Conservation (phyloP, 176 grass and related monocot species). For the Phyllostachys edulis region DNA sequence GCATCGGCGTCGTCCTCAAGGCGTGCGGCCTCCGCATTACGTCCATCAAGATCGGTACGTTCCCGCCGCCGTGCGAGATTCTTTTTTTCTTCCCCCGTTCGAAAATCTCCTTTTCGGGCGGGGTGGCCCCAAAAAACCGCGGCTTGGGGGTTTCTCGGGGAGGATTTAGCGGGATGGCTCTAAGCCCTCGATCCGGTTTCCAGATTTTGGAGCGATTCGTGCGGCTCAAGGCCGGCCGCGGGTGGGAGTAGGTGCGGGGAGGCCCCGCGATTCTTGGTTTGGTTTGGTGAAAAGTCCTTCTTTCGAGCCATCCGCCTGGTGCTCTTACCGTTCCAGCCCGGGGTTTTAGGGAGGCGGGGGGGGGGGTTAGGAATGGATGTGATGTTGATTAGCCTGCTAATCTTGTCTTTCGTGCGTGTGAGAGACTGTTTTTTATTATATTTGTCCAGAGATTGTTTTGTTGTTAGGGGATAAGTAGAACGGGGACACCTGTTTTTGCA, state of each 20-base stretch:
- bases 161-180: background rate
- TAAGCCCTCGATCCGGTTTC: slow-evolving; percentile 39
- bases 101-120: background rate
- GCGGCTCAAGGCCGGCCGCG: slow-evolving; percentile 24
- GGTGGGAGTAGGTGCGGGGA: slow-evolving; percentile 34
- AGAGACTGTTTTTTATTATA: slow-evolving; percentile 1
- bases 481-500: background rate
- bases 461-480: background rate
- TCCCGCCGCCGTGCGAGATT: slow-evolving; percentile 2
- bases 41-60: slow-evolving; percentile 67
- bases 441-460: slow-evolving; percentile 17
- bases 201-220: slow-evolving; percentile 37
- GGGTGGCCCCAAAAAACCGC: background rate
- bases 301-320: slow-evolving; percentile 33
- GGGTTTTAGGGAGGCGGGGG: slow-evolving; percentile 6
- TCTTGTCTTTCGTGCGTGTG: slow-evolving; percentile 22
- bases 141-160: background rate
- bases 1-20: slow-evolving; percentile 69
- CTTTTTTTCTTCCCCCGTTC: background rate
- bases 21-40: slow-evolving; percentile 69
- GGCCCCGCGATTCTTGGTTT: slow-evolving; percentile 10
- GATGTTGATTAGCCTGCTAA: slow-evolving; percentile 36
- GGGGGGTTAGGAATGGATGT: slow-evolving; percentile 4
- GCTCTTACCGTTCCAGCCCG: background rate
- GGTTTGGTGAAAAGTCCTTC: slow-evolving; percentile 48